A percentile compares a stretch with the other conserved stretches of the same genome.
phyloP scores from a whole-genome alignment of 306 rosid genomes.

The Hylodesmum podocarpum region DNA sequence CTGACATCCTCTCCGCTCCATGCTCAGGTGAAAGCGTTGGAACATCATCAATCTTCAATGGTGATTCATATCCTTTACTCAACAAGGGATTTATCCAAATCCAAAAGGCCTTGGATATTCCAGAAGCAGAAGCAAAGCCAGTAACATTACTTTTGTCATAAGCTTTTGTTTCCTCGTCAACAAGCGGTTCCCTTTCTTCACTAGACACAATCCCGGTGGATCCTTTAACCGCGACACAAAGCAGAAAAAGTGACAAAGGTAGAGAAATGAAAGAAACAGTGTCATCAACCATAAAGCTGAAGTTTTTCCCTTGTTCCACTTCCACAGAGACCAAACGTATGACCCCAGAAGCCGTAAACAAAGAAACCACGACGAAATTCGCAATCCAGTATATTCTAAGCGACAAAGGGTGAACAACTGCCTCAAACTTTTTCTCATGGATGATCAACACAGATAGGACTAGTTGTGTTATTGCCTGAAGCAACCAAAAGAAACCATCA shows the following conservation, averaged over 20 bases:
- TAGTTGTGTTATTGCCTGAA: conserved; percentile 65
- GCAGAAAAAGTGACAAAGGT: conserved; percentile 60
- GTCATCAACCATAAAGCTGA: conserved; percentile 61
- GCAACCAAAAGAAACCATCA: conserved; percentile 70
- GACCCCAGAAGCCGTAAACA: conserved; percentile 67
- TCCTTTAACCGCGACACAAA: conserved; percentile 55
- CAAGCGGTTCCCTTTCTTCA: conserved; percentile 25
- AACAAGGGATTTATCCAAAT: conserved; percentile 90
- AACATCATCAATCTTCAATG: conserved; percentile 64
- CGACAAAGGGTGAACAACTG: conserved; percentile 60
- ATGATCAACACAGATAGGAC: conserved; percentile 51
- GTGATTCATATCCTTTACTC: conserved; percentile 68
- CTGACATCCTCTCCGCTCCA: conserved; percentile 70
- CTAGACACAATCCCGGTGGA: conserved; percentile 54
- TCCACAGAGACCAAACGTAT: conserved; percentile 50
- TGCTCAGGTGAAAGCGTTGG: conserved; percentile 76
- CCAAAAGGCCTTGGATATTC: conserved; percentile 73
- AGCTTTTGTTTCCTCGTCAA: conserved; percentile 29
- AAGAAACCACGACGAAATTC: conserved; percentile 40
- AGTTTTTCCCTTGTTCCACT: conserved; percentile 24
- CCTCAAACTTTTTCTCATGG: conserved; percentile 65
- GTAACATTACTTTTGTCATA: conserved; percentile 53
- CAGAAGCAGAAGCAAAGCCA: conserved; percentile 83
- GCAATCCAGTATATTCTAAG: conserved; percentile 74
- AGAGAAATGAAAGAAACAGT: conserved; percentile 51